Evolutionary conservation across 129 eudicot species (phyloP), one percentile per base, ranked within the genome.

Genomic region (Erigeron canadensis): DNA sequence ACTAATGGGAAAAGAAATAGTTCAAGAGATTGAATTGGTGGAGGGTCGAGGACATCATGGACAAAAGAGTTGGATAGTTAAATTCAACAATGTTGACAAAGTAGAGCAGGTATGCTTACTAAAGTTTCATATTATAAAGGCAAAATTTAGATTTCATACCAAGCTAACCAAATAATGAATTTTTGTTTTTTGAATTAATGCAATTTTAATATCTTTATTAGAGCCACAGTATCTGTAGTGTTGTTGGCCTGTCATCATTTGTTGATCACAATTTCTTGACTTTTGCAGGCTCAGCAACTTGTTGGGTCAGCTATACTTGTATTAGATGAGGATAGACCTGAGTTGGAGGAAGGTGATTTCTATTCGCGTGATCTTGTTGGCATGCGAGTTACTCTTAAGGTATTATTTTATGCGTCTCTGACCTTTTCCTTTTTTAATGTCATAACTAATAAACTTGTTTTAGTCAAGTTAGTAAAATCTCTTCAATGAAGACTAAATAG

Each of bases 331-430:
- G 87, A 90, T 74, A 89, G 87, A 82, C 99, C 99, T 51, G 86
- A 73, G 65, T 71, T 94, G 79, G 97, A 94, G 77, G 99, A 94
- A 72, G 99, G 86, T 42, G 97, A 94, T 76, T 94, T 89, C 79
- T 94, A 94, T 61, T 81, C 96, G 54, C 88, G 81, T 81, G 99
- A 94, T 83, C 99, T 94, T 73, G 79, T 90, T 80, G 99, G 97
- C 81, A 86, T 89, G 94, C 77, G 70, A 72, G 93, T 94, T 79
- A 78, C 80, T 75, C 97, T 84, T 63, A 84, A 94, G 99, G 99
- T 94, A 78, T 70, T 72, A 10, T 34, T 80, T 44, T 47, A 28
- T 28, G 1, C 1, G 34, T 28, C 34, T 28, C 34, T 28, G 34
- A 28, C 34, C 34, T 28, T 28, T 28, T 28, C 3, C 3, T 28